A percentile compares a stretch with the other conserved stretches of the same genome.
These are phyloP conservation scores for Verticillium klebahnii DNA, from an alignment of 2,329 filamentous ascomycete genomes.

Conservation along the genomic window DNA sequence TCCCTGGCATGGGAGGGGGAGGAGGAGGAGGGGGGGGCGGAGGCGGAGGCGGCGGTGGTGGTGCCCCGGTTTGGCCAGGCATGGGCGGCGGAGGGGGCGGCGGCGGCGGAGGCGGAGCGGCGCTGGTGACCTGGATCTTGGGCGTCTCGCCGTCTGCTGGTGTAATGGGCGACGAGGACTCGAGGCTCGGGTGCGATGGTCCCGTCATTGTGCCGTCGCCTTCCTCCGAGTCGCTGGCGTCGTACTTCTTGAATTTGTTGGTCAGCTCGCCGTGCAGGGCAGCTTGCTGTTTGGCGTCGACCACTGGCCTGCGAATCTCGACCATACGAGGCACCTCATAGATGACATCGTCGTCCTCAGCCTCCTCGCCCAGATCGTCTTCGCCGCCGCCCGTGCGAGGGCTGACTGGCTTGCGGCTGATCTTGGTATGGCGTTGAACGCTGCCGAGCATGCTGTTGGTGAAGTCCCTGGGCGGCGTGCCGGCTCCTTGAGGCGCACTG, in stretches of 20 bases:
- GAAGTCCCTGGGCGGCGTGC: conserved; percentile 57
- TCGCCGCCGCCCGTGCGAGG: conserved; percentile 24
- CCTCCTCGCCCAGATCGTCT: conserved; percentile 44
- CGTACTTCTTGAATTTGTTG: conserved; percentile 68
- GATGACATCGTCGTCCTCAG: conserved; percentile 54
- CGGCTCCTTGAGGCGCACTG: conserved; percentile 40
- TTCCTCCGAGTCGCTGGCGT: conserved; percentile 69
- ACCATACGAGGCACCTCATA: conserved; percentile 78
- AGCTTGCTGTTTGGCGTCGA: conserved; percentile 60
- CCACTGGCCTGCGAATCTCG: conserved; percentile 67
- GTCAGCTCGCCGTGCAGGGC: conserved; percentile 68
- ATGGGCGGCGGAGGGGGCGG: conserved; percentile 43
- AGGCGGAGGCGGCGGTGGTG: conserved; percentile 45
- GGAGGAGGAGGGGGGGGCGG: conserved; percentile 39
- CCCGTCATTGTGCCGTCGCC: conserved; percentile 68
- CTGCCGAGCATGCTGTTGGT: conserved; percentile 71
- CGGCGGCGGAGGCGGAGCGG: conserved; percentile 29
- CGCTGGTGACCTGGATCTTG: conserved; percentile 53
- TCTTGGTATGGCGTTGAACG: conserved; percentile 57
- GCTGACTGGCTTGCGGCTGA: conserved; percentile 50
- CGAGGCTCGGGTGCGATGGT: conserved; percentile 69
- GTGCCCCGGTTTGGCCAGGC: conserved; percentile 38
- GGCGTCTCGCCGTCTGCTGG: conserved; percentile 56
- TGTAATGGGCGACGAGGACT: conserved; percentile 64
- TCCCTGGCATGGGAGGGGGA: conserved; percentile 34